Evolutionary conservation across 176 grass and related monocot species (phyloP), one percentile per base, ranked within the genome.

Genomic region (Carex scoparia): DNA sequence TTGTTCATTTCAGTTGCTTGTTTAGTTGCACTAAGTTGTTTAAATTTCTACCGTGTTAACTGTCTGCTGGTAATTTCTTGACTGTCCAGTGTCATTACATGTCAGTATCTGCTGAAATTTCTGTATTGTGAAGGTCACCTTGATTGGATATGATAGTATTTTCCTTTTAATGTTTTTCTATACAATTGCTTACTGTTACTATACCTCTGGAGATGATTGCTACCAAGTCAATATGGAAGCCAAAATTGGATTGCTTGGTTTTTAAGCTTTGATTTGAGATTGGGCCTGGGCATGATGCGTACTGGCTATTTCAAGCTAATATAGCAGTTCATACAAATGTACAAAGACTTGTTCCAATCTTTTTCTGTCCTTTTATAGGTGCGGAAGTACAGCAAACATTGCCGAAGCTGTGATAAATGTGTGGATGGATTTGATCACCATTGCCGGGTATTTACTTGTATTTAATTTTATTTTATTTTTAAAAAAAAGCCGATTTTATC

Each of bases 371-470:
- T 79, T 88, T 88, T 80, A 30, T 89, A 99, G 97, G 97, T 96
- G 59, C 79, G 84, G 54, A 94, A 95, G 81, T 99, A 90, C 84
- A 99, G 93, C 91, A 99, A 99, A 81, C 97, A 99, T 81, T 99
- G 97, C 79, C 91, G 93, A 89, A 99, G 97, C 72, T 99, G 97
- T 81, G 97, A 99, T 66, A 99, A 99, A 86, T 99, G 97, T 87
- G 97, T 99, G 60, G 97, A 99, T 89, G 91, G 97, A 86, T 99
- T 99, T 84, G 97, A 99, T 77, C 97, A 99, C 86, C 97, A 99
- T 85, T 99, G 97, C 18, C 88, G 96, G 93, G 96, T 99, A 71
- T 87, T 4, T 72, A 85, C 73, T 87, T 71, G 48, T 30, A 37
- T 80, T 85, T 31, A 48, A 4, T 79, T 87, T 56, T 54, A 16